Evolutionary conservation across 1,284 basidiomycete genomes (phyloP), one percentile per base, ranked within the genome.

Genomic region (Lentinula novae-zelandiae): DNA sequence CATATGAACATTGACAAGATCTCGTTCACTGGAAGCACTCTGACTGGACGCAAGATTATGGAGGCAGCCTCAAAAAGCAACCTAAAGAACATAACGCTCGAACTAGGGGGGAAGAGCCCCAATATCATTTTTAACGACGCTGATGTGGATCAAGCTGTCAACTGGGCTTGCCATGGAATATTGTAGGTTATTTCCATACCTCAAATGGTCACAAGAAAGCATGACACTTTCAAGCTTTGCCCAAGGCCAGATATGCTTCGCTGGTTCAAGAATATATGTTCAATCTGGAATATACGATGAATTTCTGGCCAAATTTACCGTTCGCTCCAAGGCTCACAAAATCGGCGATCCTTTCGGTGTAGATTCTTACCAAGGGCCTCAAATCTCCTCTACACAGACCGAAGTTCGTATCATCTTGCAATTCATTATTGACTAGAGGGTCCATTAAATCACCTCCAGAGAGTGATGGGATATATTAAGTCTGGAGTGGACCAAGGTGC

Each of bases 21-120:
- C 17, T 82, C 94, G 3, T 92, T 92, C 78, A 92, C 89, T 1
- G 89, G 89, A 15, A 83, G 79, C 92, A 1, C 79, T 15, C 27
- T 90, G 49, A 88, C 93, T 38, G 96, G 57, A 22, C 51, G 96
- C 4, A 84, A 93, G 22, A 84, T 93, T 74, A 80, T 89, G 76
- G 80, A 87, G 69, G 82, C 86, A 3, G 83, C 90, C 0, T 82
- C 89, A 2, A 80, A 84, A 71, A 82, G 80, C 49, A 91, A 93
- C 72, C 72, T 93, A 66, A 92, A 92, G 77, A 82, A 83, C 57
- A 85, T 92, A 58, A 88, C 87, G n/a, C 82, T 92, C 67, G 90
- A 93, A 75, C 84, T 98, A 53, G 95, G 95, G 42, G 95, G 95
- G 40, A 98, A 97, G 82, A 89, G 87, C 63, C 92, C 94, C 22